Conservation (phyloP, 2,329 filamentous ascomycete species). For the Monosporascus sp. region DNA sequence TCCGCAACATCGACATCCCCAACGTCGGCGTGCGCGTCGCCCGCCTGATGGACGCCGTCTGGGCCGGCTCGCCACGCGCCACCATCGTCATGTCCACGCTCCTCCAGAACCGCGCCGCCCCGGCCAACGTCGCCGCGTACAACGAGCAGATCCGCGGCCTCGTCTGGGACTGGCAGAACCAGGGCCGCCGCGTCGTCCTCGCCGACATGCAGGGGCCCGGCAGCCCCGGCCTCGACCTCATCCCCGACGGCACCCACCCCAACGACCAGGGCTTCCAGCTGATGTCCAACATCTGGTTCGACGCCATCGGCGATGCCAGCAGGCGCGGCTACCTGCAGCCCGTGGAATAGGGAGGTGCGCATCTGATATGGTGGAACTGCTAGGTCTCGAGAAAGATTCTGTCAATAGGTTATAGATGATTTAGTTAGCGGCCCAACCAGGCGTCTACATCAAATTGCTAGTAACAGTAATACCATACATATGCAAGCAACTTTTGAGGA, state of each 20-base stretch:
- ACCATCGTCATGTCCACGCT: constrained; percentile 23
- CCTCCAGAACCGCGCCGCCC: constrained; percentile 17
- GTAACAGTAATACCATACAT: too few species aligned
- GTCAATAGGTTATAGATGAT: too few species aligned
- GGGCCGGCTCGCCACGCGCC: constrained; percentile 13
- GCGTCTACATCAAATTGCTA: too few species aligned
- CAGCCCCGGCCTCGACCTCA: constrained; percentile 15
- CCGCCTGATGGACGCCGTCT: constrained; percentile 18
- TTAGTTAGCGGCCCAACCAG: too few species aligned
- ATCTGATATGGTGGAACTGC: too few species aligned
- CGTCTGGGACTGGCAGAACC: constrained; percentile 4
- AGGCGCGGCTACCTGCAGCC: constrained; percentile 11
- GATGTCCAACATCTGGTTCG: constrained; percentile 19
- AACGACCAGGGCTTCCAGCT: constrained; percentile 18
- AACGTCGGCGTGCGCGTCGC: constrained; percentile 14
- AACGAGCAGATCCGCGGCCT: constrained; percentile 18
- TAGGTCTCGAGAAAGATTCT: too few species aligned
- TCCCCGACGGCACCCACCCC: constrained; percentile 20
- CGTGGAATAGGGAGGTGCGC: not conserved
- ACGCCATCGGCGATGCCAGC: constrained; percentile 17
- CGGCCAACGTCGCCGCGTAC: constrained; percentile 12
- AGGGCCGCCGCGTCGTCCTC: constrained; percentile 9
- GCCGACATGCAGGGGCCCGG: constrained; percentile 23
- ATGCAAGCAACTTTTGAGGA: too few species aligned
- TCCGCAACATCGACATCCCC: constrained; percentile 15